Evolutionary conservation across 352 stramenopile species (phyloP), one percentile per base, ranked within the genome.

Genomic region (Globisporangium viniferum): DNA sequence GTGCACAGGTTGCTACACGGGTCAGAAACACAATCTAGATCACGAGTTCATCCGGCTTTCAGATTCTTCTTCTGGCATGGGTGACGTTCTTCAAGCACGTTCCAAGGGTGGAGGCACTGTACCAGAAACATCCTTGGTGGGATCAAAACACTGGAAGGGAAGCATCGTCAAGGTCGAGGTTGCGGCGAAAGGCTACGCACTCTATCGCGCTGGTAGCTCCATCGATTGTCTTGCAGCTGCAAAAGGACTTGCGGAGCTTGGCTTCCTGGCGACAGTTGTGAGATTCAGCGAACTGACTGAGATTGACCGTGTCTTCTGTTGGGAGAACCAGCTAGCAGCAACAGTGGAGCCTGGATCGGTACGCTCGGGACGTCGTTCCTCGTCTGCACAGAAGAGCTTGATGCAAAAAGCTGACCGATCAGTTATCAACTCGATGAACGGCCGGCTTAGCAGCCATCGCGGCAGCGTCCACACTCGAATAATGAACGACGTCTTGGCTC

Each of bases 71-170:
- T 63, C 74, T 44, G 78, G 76, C 7, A 74, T 70, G 36, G 84
- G 82, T 10, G 84, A 94, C 33, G 71, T 88, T 51, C 63, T 94
- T 5, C 81, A 82, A 35, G 71, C 84, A 18, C 78, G 84, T 1
- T 90, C 84, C 2, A 89, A 81, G 60, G 75, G 72, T 55, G 82
- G 79, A n/a, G 71, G 73, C 8, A 71, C 81, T 44, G 67, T 89
- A 12, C 79, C 81, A 0, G 81, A 90, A 44, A 77, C 80, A 22
- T 73, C 73, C 18, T 41, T 91, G 4, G 66, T 92, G 18, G 86
- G 86, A 8, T 91, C 86, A 14, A 85, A 79, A 46, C 60, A 77
- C 22, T 94, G 86, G 86, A 91, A 87, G 46, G 78, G 71, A n/a
- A 86, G 72, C 20, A 54, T 91, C 0, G 57, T 91, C 49, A 76